phyloP scores from a whole-genome alignment of 148 eudicot species.

The Chenopodium suecicum region DNA sequence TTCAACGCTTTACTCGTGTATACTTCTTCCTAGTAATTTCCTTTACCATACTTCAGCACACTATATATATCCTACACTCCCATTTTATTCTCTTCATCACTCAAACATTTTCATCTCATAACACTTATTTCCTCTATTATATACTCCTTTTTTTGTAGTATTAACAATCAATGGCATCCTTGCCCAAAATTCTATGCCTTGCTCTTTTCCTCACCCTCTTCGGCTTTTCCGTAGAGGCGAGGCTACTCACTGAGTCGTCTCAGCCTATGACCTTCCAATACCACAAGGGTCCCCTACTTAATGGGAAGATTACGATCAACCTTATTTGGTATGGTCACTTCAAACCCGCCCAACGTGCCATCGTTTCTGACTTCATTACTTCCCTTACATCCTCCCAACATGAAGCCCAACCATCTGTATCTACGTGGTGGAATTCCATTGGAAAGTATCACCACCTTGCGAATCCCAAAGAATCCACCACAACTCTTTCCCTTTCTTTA shows the following conservation, averaged over 20 bases:
- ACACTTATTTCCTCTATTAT: too few relatives aligned
- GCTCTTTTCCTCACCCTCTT: background rate
- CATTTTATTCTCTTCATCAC: too few relatives aligned
- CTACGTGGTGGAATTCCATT: constrained; percentile 58
- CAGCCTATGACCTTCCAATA: constrained; percentile 21
- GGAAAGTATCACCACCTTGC: constrained; percentile 38
- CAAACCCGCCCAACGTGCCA: constrained; percentile 34
- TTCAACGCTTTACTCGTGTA: too few relatives aligned
- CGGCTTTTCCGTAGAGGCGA: background rate
- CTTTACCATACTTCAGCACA: too few relatives aligned
- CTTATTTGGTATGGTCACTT: constrained; percentile 50
- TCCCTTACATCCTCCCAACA: constrained; percentile 28
- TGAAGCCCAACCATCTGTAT: constrained; percentile 40
- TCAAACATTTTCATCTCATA: too few relatives aligned
- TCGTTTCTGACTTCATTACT: constrained; percentile 37
- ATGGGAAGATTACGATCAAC: constrained; percentile 34
- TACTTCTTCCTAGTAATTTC: too few relatives aligned
- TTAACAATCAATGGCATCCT: background rate
- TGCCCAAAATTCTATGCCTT: background rate
- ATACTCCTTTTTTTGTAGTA: too few relatives aligned
- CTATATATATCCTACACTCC: too few relatives aligned
- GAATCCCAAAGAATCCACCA: constrained; percentile 24
- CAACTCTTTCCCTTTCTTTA: constrained; percentile 23
- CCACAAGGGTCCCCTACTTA: constrained; percentile 36
- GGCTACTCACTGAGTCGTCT: constrained; percentile 11